phyloP scores from a whole-genome alignment of 352 stramenopile species.

The Aphanomyces euteiches region DNA sequence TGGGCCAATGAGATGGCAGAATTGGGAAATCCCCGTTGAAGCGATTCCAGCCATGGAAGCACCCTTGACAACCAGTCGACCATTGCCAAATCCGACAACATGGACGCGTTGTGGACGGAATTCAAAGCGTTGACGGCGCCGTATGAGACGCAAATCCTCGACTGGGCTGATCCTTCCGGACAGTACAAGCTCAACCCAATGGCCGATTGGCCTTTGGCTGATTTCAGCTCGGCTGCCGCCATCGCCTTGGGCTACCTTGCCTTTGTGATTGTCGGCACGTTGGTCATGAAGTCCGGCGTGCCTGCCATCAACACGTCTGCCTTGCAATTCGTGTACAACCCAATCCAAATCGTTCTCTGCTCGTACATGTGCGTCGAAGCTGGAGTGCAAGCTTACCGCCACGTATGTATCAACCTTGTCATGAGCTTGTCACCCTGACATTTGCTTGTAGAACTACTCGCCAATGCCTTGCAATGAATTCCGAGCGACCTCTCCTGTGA shows the following conservation, averaged over 20 bases:
- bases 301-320: slow-evolving; percentile 65
- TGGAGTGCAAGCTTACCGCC: slow-evolving; percentile 88
- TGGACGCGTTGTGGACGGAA: slow-evolving; percentile 39
- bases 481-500: slow-evolving; percentile 82
- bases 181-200: slow-evolving; percentile 65
- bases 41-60: not conserved
- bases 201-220: slow-evolving; percentile 49
- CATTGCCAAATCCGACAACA: slow-evolving; percentile 6
- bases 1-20: not conserved
- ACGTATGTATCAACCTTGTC: slow-evolving; percentile 30
- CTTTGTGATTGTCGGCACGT: slow-evolving; percentile 66
- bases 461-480: slow-evolving; percentile 91
- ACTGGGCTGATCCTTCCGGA: slow-evolving; percentile 54
- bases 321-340: slow-evolving; percentile 97
- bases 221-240: slow-evolving; percentile 57
- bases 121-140: slow-evolving; percentile 62
- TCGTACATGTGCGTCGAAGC: slow-evolving; percentile 97
- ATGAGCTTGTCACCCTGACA: too few relatives aligned
- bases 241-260: slow-evolving; percentile 58
- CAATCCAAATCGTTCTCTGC: slow-evolving; percentile 94
- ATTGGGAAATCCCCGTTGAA: not conserved
- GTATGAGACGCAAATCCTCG: slow-evolving; percentile 45
- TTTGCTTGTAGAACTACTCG: slow-evolving; percentile 58
- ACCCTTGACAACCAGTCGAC: not conserved
- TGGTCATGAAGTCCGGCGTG: slow-evolving; percentile 74